Evolutionary conservation across 2,329 filamentous ascomycete species (phyloP).

Genomic region (Clarireedia sp.): DNA sequence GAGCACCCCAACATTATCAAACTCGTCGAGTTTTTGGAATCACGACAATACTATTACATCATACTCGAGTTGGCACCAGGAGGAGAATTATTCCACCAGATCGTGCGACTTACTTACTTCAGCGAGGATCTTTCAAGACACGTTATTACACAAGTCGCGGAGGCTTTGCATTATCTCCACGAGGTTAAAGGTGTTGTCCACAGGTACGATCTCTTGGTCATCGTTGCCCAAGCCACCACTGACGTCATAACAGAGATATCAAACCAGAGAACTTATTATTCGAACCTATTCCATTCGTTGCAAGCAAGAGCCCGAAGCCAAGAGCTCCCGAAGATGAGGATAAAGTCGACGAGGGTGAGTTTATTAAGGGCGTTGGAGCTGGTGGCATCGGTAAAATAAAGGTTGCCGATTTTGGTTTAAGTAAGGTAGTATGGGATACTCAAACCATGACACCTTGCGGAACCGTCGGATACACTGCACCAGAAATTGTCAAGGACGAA

Average conservation of each 20-base stretch:
- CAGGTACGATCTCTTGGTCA: slow-evolving; percentile 54
- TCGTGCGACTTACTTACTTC: slow-evolving; percentile 96
- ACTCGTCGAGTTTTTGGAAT: slow-evolving; percentile 88
- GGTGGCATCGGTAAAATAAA: slow-evolving; percentile 94
- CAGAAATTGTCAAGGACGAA: slow-evolving; percentile 98
- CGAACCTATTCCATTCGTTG: slow-evolving; percentile 74
- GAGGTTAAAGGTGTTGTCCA: slow-evolving; percentile 94
- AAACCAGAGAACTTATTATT: slow-evolving; percentile 98
- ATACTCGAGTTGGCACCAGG: slow-evolving; percentile 90
- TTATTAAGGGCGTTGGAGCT: slow-evolving; percentile 68
- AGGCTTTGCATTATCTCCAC: slow-evolving; percentile 87
- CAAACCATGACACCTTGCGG: slow-evolving; percentile 99
- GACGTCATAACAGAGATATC: slow-evolving; percentile 64
- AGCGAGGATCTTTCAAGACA: slow-evolving; percentile 92
- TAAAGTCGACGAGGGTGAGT: slow-evolving; percentile 95
- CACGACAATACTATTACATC: slow-evolving; percentile 93
- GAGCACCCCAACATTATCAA: slow-evolving; percentile 96
- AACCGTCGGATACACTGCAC: slow-evolving; percentile 94
- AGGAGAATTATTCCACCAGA: slow-evolving; percentile 96
- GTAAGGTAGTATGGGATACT: slow-evolving; percentile 96
- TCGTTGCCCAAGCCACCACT: slow-evolving; percentile 15
- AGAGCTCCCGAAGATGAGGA: slow-evolving; percentile 86
- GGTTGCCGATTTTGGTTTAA: slow-evolving; percentile 95
- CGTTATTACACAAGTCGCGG: slow-evolving; percentile 91
- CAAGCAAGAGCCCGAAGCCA: slow-evolving; percentile 72